Conservation (phyloP, 352 stramenopile species). For the Nothophytophthora sp. region DNA sequence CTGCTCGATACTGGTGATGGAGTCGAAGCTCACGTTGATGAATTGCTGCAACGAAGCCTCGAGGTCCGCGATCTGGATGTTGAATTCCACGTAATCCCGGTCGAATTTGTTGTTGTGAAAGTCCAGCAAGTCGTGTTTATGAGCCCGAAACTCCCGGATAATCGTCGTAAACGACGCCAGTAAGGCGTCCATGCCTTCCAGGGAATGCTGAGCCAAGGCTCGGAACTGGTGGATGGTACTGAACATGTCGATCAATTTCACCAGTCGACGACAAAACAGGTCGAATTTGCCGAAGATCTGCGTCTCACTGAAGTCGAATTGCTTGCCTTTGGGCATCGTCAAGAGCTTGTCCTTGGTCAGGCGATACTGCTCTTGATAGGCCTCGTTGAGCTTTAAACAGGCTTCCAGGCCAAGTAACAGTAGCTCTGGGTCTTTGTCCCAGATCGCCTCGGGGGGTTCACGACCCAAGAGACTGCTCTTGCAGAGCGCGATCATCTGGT, state of each 20-base stretch:
- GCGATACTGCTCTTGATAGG: constrained; percentile 91
- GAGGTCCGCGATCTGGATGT: constrained; percentile 90
- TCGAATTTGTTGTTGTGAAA: constrained; percentile 93
- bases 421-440: constrained; percentile 71
- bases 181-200: constrained; percentile 91
- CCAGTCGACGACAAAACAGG: constrained; percentile 85
- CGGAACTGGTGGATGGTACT: constrained; percentile 93
- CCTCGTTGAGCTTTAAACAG: constrained; percentile 88
- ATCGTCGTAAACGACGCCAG: constrained; percentile 83
- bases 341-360: constrained; percentile 89
- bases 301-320: constrained; percentile 91
- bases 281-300: constrained; percentile 93
- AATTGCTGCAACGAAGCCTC: constrained; percentile 89
- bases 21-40: constrained; percentile 91
- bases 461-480: constrained; percentile 68
- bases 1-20: constrained; percentile 89
- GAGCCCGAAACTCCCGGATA: constrained; percentile 73
- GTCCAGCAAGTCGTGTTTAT: constrained; percentile 88
- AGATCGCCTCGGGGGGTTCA: constrained; percentile 64
- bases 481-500: constrained; percentile 88
- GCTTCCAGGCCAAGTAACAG: constrained; percentile 70
- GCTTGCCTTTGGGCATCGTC: constrained; percentile 89
- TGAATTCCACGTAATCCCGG: constrained; percentile 94
- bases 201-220: constrained; percentile 82
- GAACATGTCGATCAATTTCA: constrained; percentile 94